Evolutionary conservation across 148 eudicot species (phyloP), one percentile per base, ranked within the genome.

Genomic region (Simmondsia chinensis): DNA sequence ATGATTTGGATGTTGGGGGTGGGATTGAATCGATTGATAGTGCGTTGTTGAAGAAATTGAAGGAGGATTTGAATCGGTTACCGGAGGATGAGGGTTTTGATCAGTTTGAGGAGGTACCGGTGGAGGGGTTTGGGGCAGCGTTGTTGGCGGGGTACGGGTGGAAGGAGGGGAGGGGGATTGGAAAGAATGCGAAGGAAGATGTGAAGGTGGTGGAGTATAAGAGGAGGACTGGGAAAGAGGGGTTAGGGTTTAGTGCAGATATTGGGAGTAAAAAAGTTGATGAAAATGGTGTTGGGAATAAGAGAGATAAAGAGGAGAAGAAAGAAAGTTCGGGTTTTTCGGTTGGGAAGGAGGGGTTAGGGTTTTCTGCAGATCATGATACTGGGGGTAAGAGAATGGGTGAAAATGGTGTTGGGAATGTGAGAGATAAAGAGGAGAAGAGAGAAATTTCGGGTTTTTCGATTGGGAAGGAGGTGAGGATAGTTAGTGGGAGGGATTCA

Each of bases 81-180:
- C 89, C 87, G 11, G 95, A 78, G 0, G 83, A 70, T 32, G 46
- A 37, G 9, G 81, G 79, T 27, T 42, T 72, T 20, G 83, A 87
- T 15, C 73, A 83, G 4, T 88, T 62, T 30, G 56, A 48, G 0
- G 94, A 80, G 28, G 71, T 75, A 31, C 94, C 95, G 2, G 80
- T 85, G 6, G 95, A 91, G 51, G 83, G 74, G 0, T 91, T 74
- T 21, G 99, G 66, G 2, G 83, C 71, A 1, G 99, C 95, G 0
- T 61, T 85, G 62, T 45, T 91, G 50, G 68, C 72, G 1, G 97
- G 97, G 17, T 91, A 91, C 35, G 97, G 97, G 25, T 91, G 97
- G 99, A 33, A 49, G 1, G 74, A 91, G 35, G 99, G 95, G 1
- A 68, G 64, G 49, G 95, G 95, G 9, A 79, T 91, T 53, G 99